Base-by-base conservation (phyloP, 495 filamentous ascomycete genomes). In the Halenospora varia region DNA sequence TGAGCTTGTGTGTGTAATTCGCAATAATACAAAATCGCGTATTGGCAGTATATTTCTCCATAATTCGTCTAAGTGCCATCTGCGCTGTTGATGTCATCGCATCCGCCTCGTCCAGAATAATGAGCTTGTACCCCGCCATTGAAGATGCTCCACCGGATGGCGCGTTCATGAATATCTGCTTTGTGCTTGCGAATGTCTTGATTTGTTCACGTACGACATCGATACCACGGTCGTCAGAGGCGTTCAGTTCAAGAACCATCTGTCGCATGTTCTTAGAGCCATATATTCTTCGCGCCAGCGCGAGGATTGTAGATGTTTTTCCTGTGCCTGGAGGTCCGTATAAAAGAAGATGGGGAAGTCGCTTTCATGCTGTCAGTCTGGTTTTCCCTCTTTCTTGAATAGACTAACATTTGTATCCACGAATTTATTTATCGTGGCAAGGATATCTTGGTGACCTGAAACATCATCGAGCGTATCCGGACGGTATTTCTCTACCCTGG, bases 1-100 rank as follows among this genome's bases (percentile, higher is more conserved):
- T 92, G n/a, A 99, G 84, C 70, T 97, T 99, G 75, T 99, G 94
- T 25, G 94, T 96, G 70, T 99, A 99, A 71, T 99, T 99, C 63
- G 95, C 95, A 56, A 99, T 97, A 64, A 99, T 90, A 73, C 93
- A 97, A 73, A 99, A 99, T 51, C 94, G 82, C 0, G 94, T 96
- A 74, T 99, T 97, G 57, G 92, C 90, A 0, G 94, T 99, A 73
- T 97, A 99, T 71, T 95, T 94, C 68, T 99, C 94, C 95, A 99
- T 99, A 56, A 99, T 99, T 44, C 94, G 76, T 60, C 94, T 84
- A 24, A 99, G 79, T 0, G 94, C 94, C 92, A 97, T 99, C 68
- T 99, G 94, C 15, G 94, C 94, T 0, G 92, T 90, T 19, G 88
- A 82, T 4, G 94, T 99, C 94, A 99, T 97, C 17, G 95, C 94